Percentiles rank a stretch among this genome's conserved stretches.
These are phyloP conservation scores for Echeveria elegans DNA, from an alignment of 164 flowering plant species.

Conservation along the genomic window DNA sequence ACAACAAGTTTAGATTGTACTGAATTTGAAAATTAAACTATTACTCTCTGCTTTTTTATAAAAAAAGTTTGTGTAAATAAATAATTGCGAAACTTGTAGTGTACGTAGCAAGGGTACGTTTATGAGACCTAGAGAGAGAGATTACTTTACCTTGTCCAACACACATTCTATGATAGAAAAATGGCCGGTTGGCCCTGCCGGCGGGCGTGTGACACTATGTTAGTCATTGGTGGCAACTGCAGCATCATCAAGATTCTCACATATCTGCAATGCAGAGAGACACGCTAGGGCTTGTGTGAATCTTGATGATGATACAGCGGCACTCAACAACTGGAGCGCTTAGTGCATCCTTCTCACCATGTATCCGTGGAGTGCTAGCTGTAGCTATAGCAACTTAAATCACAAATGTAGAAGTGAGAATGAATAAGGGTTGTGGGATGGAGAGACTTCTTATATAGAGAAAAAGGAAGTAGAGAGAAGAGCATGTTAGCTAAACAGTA, in stretches of 20 bases:
- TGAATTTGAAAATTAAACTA: not conserved
- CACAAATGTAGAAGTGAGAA: not conserved
- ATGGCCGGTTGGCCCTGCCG: too few relatives aligned
- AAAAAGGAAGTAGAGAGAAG: not conserved
- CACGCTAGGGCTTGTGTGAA: not conserved
- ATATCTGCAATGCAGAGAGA: not conserved
- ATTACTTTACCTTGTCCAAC: not conserved
- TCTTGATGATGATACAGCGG: constrained; percentile 4
- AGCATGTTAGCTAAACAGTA: not conserved
- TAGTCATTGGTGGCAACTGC: constrained; percentile 5
- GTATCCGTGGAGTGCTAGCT: not conserved
- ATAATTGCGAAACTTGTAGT: not conserved
- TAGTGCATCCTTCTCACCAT: not conserved
- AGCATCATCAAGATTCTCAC: constrained; percentile 7
- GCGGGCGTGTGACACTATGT: too few relatives aligned
- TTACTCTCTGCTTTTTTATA: not conserved
- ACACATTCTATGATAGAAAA: not conserved
- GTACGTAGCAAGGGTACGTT: not conserved
- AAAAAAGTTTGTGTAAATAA: not conserved
- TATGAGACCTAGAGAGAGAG: not conserved
- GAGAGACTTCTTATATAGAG: not conserved
- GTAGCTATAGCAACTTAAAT: too few relatives aligned
- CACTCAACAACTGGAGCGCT: not conserved
- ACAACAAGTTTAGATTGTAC: not conserved
- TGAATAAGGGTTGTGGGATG: not conserved